phyloP scores from a whole-genome alignment of 257 asterid species.

The Solanum dulcamara region DNA sequence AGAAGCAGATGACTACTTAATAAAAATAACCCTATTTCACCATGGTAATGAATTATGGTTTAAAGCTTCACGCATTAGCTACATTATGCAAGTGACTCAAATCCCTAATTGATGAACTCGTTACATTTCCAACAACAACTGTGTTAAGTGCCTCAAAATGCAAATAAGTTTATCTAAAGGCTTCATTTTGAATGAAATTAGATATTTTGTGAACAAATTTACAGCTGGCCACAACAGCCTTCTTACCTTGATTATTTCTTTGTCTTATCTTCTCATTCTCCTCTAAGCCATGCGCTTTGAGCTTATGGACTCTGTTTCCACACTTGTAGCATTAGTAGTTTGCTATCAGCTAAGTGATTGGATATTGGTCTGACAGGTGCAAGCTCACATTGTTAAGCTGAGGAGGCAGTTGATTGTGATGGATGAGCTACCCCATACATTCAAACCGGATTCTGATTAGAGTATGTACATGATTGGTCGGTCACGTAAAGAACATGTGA shows the following conservation, averaged over 20 bases:
- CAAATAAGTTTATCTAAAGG: neutral
- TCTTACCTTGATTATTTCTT: neutral
- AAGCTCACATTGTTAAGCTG: slow-evolving; percentile 63
- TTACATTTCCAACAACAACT: neutral
- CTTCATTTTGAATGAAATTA: neutral
- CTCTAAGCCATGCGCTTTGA: neutral
- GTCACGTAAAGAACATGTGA: neutral
- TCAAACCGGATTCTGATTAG: slow-evolving; percentile 40
- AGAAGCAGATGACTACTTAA: neutral
- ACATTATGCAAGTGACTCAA: neutral
- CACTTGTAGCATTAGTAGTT: neutral
- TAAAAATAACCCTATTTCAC: neutral
- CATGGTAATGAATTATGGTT: neutral
- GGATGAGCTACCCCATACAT: slow-evolving; percentile 49
- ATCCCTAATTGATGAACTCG: neutral
- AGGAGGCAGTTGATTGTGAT: slow-evolving; percentile 58
- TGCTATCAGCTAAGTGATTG: neutral
- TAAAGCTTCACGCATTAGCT: neutral
- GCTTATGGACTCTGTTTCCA: neutral
- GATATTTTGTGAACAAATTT: neutral
- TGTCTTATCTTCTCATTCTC: neutral
- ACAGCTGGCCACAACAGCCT: neutral
- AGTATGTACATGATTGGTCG: slow-evolving; percentile 2
- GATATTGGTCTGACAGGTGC: slow-evolving; percentile 40
- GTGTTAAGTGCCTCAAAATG: neutral